These are phyloP conservation scores for Fraxinus platypoda DNA, from an alignment of 305 asterid genomes.

Conservation along the genomic window DNA sequence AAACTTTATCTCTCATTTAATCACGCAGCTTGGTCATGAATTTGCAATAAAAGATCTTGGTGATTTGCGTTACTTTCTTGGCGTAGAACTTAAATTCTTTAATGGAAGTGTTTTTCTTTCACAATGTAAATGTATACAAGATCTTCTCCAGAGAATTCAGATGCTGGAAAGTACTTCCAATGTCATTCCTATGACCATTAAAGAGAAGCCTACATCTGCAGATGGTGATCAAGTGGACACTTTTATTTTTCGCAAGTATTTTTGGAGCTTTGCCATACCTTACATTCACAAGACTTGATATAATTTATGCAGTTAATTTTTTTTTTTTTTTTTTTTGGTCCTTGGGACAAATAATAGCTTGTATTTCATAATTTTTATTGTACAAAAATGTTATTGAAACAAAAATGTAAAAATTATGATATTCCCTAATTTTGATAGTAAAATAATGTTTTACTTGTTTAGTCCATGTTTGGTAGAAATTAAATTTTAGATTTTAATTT, in stretches of 20 bases:
- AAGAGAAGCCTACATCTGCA: not conserved
- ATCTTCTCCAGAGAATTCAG: not conserved
- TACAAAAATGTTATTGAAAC: too few species aligned
- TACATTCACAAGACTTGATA: not conserved
- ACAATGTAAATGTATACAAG: not conserved
- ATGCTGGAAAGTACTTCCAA: not conserved
- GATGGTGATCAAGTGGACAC: not conserved
- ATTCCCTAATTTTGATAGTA: too few species aligned
- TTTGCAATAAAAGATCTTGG: constrained; percentile 7
- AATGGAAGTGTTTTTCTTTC: not conserved
- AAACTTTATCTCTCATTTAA: not conserved
- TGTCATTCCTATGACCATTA: not conserved
- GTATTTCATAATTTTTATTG: too few species aligned
- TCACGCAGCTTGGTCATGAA: not conserved
- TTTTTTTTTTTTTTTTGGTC: too few species aligned
- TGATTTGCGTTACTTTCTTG: not conserved
- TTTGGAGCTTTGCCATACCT: not conserved
- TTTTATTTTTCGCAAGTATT: not conserved
- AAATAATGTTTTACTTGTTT: too few species aligned
- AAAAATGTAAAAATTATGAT: too few species aligned
- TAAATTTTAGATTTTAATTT: too few species aligned
- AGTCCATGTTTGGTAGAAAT: too few species aligned
- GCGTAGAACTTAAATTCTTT: not conserved
- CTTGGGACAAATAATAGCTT: too few species aligned
- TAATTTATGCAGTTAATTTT: not conserved